phyloP scores from a whole-genome alignment of 2,329 filamentous ascomycete species.

The Pseudogymnoascus sp. region DNA sequence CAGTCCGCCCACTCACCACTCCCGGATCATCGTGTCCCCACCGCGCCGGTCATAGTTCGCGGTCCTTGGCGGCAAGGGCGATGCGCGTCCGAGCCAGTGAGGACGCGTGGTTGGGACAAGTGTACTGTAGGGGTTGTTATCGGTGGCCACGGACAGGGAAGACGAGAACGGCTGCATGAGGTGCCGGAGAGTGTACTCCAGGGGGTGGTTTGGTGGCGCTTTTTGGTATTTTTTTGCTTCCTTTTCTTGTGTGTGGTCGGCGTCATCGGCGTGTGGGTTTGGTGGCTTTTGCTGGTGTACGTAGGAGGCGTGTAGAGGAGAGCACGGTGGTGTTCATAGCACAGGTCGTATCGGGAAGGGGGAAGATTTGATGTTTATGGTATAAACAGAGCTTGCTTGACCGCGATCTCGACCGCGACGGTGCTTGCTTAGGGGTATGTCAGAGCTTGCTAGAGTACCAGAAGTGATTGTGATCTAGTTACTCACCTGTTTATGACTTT shows the following conservation, averaged over 20 bases:
- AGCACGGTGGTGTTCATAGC: background rate
- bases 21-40: background rate
- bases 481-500: background rate
- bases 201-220: background rate
- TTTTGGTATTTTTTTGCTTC: background rate
- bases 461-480: background rate
- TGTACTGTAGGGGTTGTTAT: background rate
- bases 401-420: background rate
- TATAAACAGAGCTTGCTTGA: background rate
- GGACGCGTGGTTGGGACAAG: background rate
- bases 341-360: background rate
- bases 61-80: background rate
- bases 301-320: background rate
- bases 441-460: background rate
- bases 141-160: background rate
- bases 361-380: background rate
- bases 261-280: background rate
- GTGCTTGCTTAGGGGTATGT: background rate
- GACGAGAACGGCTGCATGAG: constrained; percentile 4
- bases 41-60: background rate
- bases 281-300: background rate
- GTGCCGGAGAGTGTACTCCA: background rate
- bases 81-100: background rate
- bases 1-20: background rate
- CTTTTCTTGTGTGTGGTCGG: background rate